phyloP scores from a whole-genome alignment of 495 filamentous ascomycete species.

The Aspergillus biplanus region DNA sequence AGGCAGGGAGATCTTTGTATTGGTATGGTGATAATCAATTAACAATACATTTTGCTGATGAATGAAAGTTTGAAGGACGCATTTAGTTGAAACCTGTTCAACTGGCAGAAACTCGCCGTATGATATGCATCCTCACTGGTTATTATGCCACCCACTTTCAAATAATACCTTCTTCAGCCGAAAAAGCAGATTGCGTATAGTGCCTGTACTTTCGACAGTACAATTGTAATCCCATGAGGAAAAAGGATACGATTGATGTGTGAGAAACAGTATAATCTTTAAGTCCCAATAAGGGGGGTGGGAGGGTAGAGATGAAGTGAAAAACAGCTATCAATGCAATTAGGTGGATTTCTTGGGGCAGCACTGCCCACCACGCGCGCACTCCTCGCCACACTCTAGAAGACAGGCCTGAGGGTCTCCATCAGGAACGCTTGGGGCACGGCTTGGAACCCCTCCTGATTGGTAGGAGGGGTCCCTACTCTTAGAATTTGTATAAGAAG shows the following conservation, averaged over 20 bases:
- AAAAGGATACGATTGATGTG: background rate
- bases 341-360: conserved; percentile 57
- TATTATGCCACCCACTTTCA: background rate
- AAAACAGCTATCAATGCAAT: background rate
- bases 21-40: background rate
- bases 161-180: background rate
- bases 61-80: background rate
- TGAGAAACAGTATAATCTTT: background rate
- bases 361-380: conserved; percentile 70
- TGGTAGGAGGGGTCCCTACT: conserved; percentile 24
- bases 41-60: background rate
- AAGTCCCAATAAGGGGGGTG: background rate
- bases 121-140: background rate
- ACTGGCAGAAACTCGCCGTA: background rate
- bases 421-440: conserved; percentile 53
- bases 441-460: conserved; percentile 41
- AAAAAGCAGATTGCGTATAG: background rate
- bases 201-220: background rate
- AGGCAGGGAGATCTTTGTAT: no score
- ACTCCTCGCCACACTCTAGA: conserved; percentile 85
- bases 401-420: conserved; percentile 68
- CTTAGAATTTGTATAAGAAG: conserved; percentile 29
- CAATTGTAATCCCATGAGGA: background rate
- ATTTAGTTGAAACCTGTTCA: background rate
- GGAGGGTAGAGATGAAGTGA: conserved; percentile 6